These are phyloP conservation scores for Arabis alpina DNA, from an alignment of 345 rosid genomes.

Conservation along the genomic window DNA sequence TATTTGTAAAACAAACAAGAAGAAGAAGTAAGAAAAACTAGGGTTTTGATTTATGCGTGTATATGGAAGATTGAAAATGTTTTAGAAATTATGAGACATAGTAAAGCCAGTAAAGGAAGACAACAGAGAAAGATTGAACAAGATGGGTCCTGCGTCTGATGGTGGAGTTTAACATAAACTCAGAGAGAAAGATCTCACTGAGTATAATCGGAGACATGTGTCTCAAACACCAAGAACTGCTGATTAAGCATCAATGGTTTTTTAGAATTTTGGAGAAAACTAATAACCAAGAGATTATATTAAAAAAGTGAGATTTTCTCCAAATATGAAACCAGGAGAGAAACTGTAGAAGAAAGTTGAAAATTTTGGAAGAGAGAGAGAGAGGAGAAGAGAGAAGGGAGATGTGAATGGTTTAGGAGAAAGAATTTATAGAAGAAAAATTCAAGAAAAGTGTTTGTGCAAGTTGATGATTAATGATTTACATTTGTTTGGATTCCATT, in stretches of 20 bases:
- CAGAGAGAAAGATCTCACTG: slow-evolving; percentile 79
- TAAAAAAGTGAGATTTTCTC: too few relatives aligned
- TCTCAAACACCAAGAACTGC: slow-evolving; percentile 82
- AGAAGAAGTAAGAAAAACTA: slow-evolving; percentile 14
- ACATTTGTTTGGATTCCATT: slow-evolving; percentile 34
- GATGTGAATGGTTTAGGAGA: slow-evolving; percentile 21
- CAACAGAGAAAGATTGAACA: slow-evolving; percentile 99
- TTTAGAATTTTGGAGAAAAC: background rate
- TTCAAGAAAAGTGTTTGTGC: slow-evolving; percentile 38
- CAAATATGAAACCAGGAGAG: slow-evolving; percentile 26
- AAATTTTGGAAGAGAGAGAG: background rate
- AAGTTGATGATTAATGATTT: slow-evolving; percentile 32
- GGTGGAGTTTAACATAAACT: slow-evolving; percentile 83
- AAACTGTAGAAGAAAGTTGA: background rate
- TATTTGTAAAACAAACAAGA: background rate
- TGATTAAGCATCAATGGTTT: slow-evolving; percentile 67
- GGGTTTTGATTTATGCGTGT: slow-evolving; percentile 18
- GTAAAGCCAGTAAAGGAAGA: slow-evolving; percentile 97
- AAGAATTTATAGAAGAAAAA: slow-evolving; percentile 54
- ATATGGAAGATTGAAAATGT: background rate
- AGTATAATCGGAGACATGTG: slow-evolving; percentile 93
- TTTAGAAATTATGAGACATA: slow-evolving; percentile 78
- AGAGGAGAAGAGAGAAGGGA: slow-evolving; percentile 13
- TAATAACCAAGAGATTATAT: too few relatives aligned
- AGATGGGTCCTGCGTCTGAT: slow-evolving; percentile 91